Evolutionary conservation across 2,329 filamentous ascomycete genomes (phyloP).

Genomic region (Monilinia laxa): DNA sequence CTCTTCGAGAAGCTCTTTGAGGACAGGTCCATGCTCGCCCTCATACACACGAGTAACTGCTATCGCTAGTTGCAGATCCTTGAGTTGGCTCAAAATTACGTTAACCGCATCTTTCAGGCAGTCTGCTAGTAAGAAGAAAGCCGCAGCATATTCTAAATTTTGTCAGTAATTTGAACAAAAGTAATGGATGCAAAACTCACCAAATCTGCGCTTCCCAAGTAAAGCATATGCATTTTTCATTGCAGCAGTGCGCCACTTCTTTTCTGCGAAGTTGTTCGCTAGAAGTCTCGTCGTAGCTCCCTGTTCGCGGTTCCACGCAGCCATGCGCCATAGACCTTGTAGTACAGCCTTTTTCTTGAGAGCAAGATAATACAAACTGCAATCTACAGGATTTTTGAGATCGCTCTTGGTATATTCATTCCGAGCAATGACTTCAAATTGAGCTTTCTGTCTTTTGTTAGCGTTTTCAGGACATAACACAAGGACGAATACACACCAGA

Average conservation of each 20-base stretch:
- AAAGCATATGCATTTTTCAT: conserved; percentile 96
- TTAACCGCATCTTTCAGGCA: conserved; percentile 81
- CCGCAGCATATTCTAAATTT: conserved; percentile 77
- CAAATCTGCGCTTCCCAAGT: conserved; percentile 84
- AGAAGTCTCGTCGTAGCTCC: conserved; percentile 74
- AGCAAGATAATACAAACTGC: conserved; percentile 87
- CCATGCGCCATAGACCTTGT: conserved; percentile 92
- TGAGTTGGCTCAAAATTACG: conserved; percentile 81
- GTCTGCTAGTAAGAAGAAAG: conserved; percentile 91
- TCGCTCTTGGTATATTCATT: conserved; percentile 91
- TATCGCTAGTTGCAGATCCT: conserved; percentile 86
- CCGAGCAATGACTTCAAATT: conserved; percentile 87
- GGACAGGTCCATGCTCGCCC: conserved; percentile 73
- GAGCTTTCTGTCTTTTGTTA: conserved; percentile 54
- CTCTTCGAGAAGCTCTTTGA: conserved; percentile 73
- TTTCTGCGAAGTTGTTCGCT: conserved; percentile 85
- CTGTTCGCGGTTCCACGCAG: conserved; percentile 85
- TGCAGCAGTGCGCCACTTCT: conserved; percentile 83
- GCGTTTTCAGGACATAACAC: background rate
- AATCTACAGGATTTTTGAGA: conserved; percentile 85
- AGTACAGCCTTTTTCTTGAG: conserved; percentile 87
- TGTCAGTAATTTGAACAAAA: conserved; percentile 24
- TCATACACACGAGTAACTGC: conserved; percentile 86
- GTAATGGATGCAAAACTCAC: conserved; percentile 46
- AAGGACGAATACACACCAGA: conserved; percentile 57